These are phyloP conservation scores for Yamadazyma sp. DNA, from an alignment of 805 yeast species.

Conservation along the genomic window DNA sequence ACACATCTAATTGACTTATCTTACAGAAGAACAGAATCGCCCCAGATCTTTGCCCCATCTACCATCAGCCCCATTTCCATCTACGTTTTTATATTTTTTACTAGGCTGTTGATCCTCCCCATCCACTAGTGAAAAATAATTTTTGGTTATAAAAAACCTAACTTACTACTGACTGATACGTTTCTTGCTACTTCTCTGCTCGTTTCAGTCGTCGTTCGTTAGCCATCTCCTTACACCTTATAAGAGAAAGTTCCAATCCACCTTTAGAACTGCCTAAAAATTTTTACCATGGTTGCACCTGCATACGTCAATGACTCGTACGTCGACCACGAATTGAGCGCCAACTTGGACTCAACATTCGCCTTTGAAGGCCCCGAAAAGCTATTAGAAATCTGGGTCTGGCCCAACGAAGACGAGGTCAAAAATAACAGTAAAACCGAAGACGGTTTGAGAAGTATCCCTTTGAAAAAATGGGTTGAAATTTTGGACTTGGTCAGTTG, in stretches of 20 bases:
- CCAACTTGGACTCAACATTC: conserved; percentile 77
- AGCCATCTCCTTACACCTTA: background rate
- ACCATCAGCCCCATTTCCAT: background rate
- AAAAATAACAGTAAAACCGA: conserved; percentile 28
- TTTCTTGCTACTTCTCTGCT: conserved; percentile 51
- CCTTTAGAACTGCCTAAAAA: conserved; percentile 19
- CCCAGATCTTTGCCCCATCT: conserved; percentile 1
- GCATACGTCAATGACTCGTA: conserved; percentile 45
- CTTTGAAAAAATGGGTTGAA: conserved; percentile 65
- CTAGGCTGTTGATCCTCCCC: conserved; percentile 40
- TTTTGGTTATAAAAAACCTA: conserved; percentile 19
- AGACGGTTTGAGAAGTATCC: conserved; percentile 62
- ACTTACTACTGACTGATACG: conserved; percentile 30
- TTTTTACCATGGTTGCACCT: conserved; percentile 40
- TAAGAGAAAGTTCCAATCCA: conserved; percentile 46
- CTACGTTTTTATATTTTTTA: conserved; percentile 23
- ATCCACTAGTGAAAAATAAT: conserved; percentile 28
- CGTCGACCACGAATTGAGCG: conserved; percentile 79
- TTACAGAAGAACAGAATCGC: background rate
- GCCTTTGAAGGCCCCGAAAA: conserved; percentile 99
- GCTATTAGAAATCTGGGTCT: conserved; percentile 86
- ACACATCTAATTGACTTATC: conserved; percentile 21
- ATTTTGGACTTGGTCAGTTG: conserved; percentile 83
- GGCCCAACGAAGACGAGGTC: conserved; percentile 45
- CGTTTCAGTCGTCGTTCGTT: conserved; percentile 33